Base-by-base conservation (phyloP, 805 yeast species). In the Hanseniaspora lachancei region DNA sequence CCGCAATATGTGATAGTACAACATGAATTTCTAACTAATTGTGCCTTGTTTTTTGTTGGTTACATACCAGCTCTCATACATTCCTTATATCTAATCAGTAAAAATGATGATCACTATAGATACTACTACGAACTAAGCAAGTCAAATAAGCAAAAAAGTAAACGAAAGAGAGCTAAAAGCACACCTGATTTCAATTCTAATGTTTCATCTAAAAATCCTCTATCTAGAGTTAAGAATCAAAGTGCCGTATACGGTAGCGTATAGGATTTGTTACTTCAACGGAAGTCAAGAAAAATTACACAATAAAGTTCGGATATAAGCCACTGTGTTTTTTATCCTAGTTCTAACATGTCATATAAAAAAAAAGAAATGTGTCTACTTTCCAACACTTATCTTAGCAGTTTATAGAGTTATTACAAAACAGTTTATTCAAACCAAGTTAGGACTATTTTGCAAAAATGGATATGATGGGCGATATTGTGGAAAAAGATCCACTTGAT, bases 381-480 rank as follows among this genome's bases (percentile, higher is more conserved):
- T 42, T 23, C 9, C 23, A 18, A 9, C 23, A 21, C 18, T 21
- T 20, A 18, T 42, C n/a, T 21, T 42, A 18, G 23, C 3, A 21
- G 12, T 32, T 12, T 32, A 32, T 6, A 32, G 5, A 12, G 5
- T 13, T 32, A 32, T 12, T 32, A 32, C 35, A 43, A 43, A 24
- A 43, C 9, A 16, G 16, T 9, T 42, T 43, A 12, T n/a, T 8
- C 15, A 32, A 32, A 8, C 35, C 35, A 32, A 32, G 2, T 10
- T 12, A 13, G 12, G 12, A 32, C 13, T 32, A 10, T 32, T 16
- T n/a, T 8, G 18, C 7, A 47, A 41, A 50, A 15, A 84, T 84
- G 89, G 84, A 82, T 65, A 72, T 82, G 58, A 68, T 84, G 29
- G 85, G 86, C 10, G 91, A 85, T 60, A 83, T 85, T 34, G 80